Evolutionary conservation across 2,329 filamentous ascomycete species (phyloP), one percentile per base, ranked within the genome.

Genomic region (Aspergillus bombycis): DNA sequence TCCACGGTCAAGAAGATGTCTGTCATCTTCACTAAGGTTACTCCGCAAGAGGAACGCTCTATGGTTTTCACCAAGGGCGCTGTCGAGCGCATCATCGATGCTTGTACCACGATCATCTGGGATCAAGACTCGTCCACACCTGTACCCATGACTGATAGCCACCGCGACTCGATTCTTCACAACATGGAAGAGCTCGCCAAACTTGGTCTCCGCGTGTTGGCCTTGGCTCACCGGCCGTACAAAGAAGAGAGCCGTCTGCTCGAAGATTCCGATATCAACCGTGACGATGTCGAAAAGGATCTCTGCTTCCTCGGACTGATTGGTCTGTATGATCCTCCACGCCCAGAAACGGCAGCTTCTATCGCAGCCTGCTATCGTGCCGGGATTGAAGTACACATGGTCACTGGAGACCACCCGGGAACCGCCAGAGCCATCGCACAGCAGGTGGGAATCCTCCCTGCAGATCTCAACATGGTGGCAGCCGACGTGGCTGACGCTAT

Each of bases 291-390:
- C 14, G 92, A 94, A 73, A 79, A 80, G 28, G 82, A 85, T 54
- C 85, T 96, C 34, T 85, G 83, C 11, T 91, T 94, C 64, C 84
- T 92, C 7, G 93, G 93, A 23, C 84, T 96, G 9, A 88, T 90
- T 50, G 92, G 91, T 59, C 89, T 95, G 69, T 94, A 94, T 75
- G 92, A 95, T 70, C 92, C 92, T 10, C 92, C 92, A 52, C 91
- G 92, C 2, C 85, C 87, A 4, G 92, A 94, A 79, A 92, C 92
- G 3, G 90, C 88, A 34, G 83, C 81, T 2, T 87, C 90, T 12
- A 90, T 93, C 61, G 81, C 81, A 26, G 85, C 89, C 71, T 92
- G 89, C 70, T 85, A 89, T 60, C 82, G 82, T 52, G 91, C 91
- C 30, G 91, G 91, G 55, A 91, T 93, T 73, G 85, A 83, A 68